Base-by-base conservation (phyloP, 306 rosid genomes). In the Cicer pinnatifidum region DNA sequence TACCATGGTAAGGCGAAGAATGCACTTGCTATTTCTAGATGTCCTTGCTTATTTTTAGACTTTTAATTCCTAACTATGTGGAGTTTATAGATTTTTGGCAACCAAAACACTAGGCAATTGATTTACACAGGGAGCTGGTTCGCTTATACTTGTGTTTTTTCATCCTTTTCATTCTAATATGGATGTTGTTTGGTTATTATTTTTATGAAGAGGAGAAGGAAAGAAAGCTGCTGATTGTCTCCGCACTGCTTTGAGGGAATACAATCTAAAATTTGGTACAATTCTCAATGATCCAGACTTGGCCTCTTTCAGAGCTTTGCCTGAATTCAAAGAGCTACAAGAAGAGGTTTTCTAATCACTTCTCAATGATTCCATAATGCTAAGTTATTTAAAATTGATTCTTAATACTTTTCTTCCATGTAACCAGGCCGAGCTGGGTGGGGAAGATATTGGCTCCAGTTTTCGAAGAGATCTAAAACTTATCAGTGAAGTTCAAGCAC, bases 401-500 rank as follows among this genome's bases (percentile, higher is more conserved):
- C 2, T 59, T 56, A 50, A 63, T 51, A 13, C 54, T 51, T 47
- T 28, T 78, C 57, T 82, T 15, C 56, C 64, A 61, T 23, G 8
- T 66, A 19, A 81, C 38, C 92, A 94, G 99, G 99, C 99, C 71
- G 89, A 86, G 83, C 67, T 87, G 40, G 99, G 99, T 16, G 99
- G 99, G 73, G 97, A 91, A 83, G 99, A 94, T 81, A 81, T 94
- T 82, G 99, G 99, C 76, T 88, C 84, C 43, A 8, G 99, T 82
- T 94, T 91, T 76, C 91, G 96, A 41, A 90, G 99, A 91, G 99
- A 94, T 87, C 89, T 94, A 66, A 94, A 91, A 86, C 99, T 94
- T 80, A 94, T 94, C 59, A 88, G 99, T 80, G 99, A 91, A 89
- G 99, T 94, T 62, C 99, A 94, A 83, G 99, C 97, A 68, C 99